Percentiles rank a stretch among this genome's conserved stretches.
phyloP scores from a whole-genome alignment of 2,329 filamentous ascomycete species.

The Apiospora malaysiana region DNA sequence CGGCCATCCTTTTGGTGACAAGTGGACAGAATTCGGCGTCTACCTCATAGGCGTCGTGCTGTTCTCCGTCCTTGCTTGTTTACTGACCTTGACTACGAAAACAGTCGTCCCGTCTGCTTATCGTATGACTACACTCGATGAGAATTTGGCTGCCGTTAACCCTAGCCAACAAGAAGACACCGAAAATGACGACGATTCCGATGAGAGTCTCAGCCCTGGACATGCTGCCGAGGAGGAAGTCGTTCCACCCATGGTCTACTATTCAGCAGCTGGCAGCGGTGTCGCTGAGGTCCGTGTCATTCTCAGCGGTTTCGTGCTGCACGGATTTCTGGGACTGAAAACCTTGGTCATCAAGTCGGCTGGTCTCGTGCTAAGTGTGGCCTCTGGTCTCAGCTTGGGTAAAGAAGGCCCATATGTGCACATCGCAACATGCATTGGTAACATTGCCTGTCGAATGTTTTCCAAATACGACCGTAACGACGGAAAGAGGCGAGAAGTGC shows the following conservation, averaged over 20 bases:
- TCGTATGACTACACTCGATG: constrained; percentile 85
- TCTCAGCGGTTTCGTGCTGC: constrained; percentile 94
- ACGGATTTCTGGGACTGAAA: constrained; percentile 89
- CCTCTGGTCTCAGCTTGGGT: constrained; percentile 89
- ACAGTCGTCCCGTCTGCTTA: constrained; percentile 91
- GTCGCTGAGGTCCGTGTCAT: constrained; percentile 98
- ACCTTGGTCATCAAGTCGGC: constrained; percentile 86
- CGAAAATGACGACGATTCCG: constrained; percentile 45
- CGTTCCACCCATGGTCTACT: constrained; percentile 84
- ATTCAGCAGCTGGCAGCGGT: constrained; percentile 92
- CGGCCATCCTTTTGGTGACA: constrained; percentile 50
- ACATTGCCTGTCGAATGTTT: constrained; percentile 94
- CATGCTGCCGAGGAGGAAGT: constrained; percentile 29
- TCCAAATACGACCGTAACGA: constrained; percentile 94
- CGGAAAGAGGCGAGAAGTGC: constrained; percentile 87
- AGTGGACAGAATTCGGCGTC: constrained; percentile 77
- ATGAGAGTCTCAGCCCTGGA: constrained; percentile 49
- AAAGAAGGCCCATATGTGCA: constrained; percentile 98
- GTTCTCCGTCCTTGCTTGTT: constrained; percentile 75
- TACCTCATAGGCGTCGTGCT: constrained; percentile 76
- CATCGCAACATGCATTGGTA: constrained; percentile 92
- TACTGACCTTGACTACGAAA: constrained; percentile 87
- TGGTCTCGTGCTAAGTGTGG: constrained; percentile 84
- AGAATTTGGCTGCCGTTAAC: constrained; percentile 80
- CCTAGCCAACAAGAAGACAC: constrained; percentile 46